Percentiles rank a stretch among this genome's conserved stretches.
Evolutionary conservation across 352 stramenopile species (phyloP).

Genomic region (Plasmopara muralis): DNA sequence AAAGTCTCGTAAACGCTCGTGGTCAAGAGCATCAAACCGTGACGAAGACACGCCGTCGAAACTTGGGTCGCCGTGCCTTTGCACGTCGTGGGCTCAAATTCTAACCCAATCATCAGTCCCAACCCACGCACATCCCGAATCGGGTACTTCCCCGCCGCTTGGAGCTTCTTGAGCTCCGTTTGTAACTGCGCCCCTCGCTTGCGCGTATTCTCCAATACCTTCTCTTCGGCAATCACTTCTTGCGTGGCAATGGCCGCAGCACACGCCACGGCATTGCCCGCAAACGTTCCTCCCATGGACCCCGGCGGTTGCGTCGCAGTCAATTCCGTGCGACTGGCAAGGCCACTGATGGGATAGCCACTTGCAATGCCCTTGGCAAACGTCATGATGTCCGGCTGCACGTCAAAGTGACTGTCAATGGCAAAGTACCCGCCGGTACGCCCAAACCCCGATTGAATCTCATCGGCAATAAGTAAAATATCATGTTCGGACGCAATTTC

Average conservation of each 20-base stretch:
- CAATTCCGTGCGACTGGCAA: conserved; percentile 85
- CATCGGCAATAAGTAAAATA: conserved; percentile 91
- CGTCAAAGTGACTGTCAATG: conserved; percentile 76
- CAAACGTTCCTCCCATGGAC: conserved; percentile 91
- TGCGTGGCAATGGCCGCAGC: conserved; percentile 85
- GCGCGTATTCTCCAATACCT: conserved; percentile 80
- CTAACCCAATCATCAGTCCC: conserved; percentile 90
- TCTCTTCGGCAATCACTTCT: conserved; percentile 87
- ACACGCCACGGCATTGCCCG: conserved; percentile 88
- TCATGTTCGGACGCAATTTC: conserved; percentile 88
- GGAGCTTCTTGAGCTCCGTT: conserved; percentile 65
- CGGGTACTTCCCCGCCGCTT: conserved; percentile 66
- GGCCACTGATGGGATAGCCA: conserved; percentile 86
- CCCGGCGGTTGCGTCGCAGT: conserved; percentile 77
- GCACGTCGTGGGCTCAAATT: conserved; percentile 72
- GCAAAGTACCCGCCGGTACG: conserved; percentile 86
- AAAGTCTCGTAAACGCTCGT: conserved; percentile 89
- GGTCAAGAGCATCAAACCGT: conserved; percentile 89
- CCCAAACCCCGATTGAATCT: conserved; percentile 89
- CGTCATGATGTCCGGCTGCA: conserved; percentile 87
- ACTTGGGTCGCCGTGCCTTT: conserved; percentile 69
- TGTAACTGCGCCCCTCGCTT: conserved; percentile 69
- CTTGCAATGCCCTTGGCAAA: conserved; percentile 93
- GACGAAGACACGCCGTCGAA: conserved; percentile 71
- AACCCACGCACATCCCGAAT: conserved; percentile 86